Conservation (phyloP, 2,329 filamentous ascomycete genomes). For the Alternaria metachromatica region DNA sequence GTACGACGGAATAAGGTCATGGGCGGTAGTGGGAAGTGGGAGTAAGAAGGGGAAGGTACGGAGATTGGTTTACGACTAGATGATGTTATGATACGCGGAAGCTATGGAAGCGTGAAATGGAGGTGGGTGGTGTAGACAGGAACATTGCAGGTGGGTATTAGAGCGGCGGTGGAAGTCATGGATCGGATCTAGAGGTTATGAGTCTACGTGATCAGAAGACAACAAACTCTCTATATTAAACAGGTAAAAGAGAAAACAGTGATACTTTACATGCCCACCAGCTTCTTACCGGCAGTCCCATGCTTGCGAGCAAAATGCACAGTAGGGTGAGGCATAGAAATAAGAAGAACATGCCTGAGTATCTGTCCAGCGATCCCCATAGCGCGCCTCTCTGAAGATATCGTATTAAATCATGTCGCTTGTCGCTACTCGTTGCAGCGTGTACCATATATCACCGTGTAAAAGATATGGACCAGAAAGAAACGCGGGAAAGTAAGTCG, state of each 20-base stretch:
- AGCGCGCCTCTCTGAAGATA: conserved; percentile 11
- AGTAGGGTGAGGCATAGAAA: conserved; percentile 18
- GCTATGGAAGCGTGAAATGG: not conserved
- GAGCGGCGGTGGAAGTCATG: not conserved
- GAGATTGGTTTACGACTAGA: not conserved
- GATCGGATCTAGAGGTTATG: not conserved
- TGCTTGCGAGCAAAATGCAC: conserved; percentile 24
- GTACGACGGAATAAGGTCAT: conserved; percentile 25
- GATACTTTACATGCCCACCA: conserved; percentile 31
- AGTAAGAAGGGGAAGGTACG: conserved; percentile 8
- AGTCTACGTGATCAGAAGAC: not conserved
- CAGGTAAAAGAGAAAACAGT: conserved; percentile 13
- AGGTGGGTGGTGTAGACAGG: not conserved
- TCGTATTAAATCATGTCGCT: conserved; percentile 23
- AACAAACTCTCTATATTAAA: conserved; percentile 17
- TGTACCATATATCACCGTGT: conserved; percentile 12
- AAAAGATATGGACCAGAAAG: not conserved
- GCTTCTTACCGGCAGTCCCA: conserved; percentile 19
- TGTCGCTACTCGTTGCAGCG: conserved; percentile 25
- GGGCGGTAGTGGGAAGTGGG: conserved; percentile 25
- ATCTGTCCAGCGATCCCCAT: conserved; percentile 13
- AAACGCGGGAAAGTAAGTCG: conserved; percentile 13
- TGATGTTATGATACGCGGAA: not conserved
- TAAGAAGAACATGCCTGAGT: conserved; percentile 17
- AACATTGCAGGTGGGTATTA: not conserved